Percentiles rank a stretch among this genome's conserved stretches.
Conservation (phyloP, 2,329 filamentous ascomycete genomes). For the Arthrobotrys conoides region DNA sequence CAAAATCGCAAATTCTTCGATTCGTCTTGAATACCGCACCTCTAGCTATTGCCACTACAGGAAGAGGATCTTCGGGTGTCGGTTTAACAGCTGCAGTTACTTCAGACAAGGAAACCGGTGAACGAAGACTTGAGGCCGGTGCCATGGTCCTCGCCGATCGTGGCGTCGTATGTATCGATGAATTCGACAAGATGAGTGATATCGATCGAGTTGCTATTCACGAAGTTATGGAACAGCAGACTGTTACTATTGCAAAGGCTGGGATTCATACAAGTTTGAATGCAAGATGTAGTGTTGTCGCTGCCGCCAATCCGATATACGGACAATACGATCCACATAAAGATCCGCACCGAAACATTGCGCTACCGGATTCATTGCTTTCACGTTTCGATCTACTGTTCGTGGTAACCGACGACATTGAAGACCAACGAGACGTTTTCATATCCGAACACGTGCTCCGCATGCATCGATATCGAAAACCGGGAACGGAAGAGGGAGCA, state of each 20-base stretch:
- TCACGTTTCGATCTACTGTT: constrained; percentile 99
- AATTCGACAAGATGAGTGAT: constrained; percentile 99
- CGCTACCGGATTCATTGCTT: constrained; percentile 92
- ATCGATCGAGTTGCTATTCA: constrained; percentile 98
- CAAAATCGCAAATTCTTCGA: constrained; percentile 96
- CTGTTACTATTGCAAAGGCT: constrained; percentile 97
- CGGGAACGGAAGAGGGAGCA: constrained; percentile 92
- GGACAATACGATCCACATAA: constrained; percentile 99
- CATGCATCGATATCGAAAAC: constrained; percentile 95
- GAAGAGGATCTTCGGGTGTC: constrained; percentile 95
- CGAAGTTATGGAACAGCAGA: constrained; percentile 99
- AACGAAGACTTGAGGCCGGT: constrained; percentile 93
- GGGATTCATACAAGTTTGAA: constrained; percentile 98
- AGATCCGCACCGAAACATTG: constrained; percentile 98
- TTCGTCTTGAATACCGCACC: constrained; percentile 98
- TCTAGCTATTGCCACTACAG: constrained; percentile 95
- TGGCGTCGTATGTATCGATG: constrained; percentile 98
- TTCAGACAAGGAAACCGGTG: constrained; percentile 95
- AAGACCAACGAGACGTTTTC: constrained; percentile 89
- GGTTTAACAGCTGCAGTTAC: constrained; percentile 98
- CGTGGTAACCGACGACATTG: constrained; percentile 97
- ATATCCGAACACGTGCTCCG: constrained; percentile 96
- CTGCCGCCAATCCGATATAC: constrained; percentile 96
- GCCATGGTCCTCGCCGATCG: constrained; percentile 98
- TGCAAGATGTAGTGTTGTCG: constrained; percentile 94